Base-by-base conservation (phyloP, 805 yeast species). In the Candida parachauliodes region DNA sequence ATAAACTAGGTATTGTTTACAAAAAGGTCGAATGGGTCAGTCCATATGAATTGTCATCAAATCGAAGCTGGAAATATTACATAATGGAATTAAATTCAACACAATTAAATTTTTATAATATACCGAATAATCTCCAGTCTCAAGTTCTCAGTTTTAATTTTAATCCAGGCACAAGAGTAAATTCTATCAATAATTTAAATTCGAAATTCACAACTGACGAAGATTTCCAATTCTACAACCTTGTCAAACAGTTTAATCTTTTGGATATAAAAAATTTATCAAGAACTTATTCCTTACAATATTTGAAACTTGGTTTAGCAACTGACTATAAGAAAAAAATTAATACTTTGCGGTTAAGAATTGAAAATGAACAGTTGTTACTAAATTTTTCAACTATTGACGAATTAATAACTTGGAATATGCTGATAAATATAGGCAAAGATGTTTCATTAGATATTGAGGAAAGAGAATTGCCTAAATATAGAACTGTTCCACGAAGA, bases 71-170 rank as follows among this genome's bases (percentile, higher is more conserved):
- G 98, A 73, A 70, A 47, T 65, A 72, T 29, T 72, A 73, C 30
- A 66, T 83, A 16, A 68, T 87, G 57, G 94, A 84, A 51, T 65
- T 89, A 35, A 88, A 89, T 65, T 85, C 91, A 14, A 89, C 97
- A 1, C 95, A 87, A 60, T 62, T 89, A 24, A 84, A 84, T 57
- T 64, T 89, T 38, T 85, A 83, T 55, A 50, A 48, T 4, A 47
- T 68, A 5, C 71, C 73, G 1, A 48, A 48, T 17, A 47, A 50
- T 26, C 37, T 62, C 24, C 71, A 67, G 37, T 46, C 43, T 16
- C 54, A 56, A 15, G 31, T 63, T 5, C 28, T 58, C 32, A 34
- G 46, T 14, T 58, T 52, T 40, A 50, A 40, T 31, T 45, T 53
- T 8, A 31, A 49, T 10, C 6, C 28, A 8, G 18, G 24, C 2